Percentiles rank a stretch among this genome's conserved stretches.
These are phyloP conservation scores for Botrytis porri DNA, from an alignment of 2,329 filamentous ascomycete genomes.

Conservation along the genomic window DNA sequence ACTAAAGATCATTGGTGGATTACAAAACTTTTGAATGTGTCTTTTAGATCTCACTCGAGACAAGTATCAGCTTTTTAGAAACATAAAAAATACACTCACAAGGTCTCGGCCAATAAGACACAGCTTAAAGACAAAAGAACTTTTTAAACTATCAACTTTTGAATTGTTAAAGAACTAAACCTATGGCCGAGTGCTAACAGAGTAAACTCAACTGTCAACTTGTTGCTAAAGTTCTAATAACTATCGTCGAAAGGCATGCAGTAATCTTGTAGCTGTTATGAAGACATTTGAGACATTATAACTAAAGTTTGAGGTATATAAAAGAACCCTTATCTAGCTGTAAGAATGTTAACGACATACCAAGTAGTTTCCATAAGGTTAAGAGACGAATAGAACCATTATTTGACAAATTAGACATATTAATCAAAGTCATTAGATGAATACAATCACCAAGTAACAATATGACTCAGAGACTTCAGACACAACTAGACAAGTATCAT, in stretches of 20 bases:
- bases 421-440: not conserved
- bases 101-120: not conserved
- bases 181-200: not conserved
- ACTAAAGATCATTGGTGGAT: not conserved
- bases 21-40: not conserved
- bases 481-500: not conserved
- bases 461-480: not conserved
- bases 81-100: not conserved
- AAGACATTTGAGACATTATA: not conserved
- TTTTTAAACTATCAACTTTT: not conserved
- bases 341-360: fast-evolving
- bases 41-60: not conserved
- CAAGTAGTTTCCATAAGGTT: not conserved
- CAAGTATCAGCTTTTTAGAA: not conserved
- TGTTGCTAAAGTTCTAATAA: not conserved
- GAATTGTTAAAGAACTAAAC: not conserved
- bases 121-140: not conserved
- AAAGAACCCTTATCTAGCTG: not conserved
- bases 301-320: not conserved
- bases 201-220: not conserved
- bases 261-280: not conserved
- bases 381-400: not conserved
- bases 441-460: not conserved
- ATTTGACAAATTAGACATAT: not conserved
- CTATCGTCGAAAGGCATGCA: not conserved